These are phyloP conservation scores for Musa schizocarpa DNA, from an alignment of 176 grass and related monocot genomes.

Conservation along the genomic window DNA sequence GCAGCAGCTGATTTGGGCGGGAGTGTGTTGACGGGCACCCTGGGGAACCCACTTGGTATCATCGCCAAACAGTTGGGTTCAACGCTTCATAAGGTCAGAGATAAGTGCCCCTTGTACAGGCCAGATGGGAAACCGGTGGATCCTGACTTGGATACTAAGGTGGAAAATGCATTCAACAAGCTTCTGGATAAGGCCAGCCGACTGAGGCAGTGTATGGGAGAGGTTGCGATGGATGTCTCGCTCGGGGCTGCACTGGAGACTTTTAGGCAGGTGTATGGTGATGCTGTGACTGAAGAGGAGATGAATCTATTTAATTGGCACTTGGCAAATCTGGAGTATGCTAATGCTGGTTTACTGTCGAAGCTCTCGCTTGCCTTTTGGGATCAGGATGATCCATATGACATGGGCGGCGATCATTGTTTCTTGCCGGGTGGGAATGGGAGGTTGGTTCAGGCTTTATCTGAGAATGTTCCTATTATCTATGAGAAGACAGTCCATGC, in stretches of 20 bases:
- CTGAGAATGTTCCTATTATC: conserved; percentile 71
- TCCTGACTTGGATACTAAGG: conserved; percentile 73
- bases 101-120: conserved; percentile 80
- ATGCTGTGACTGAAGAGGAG: conserved; percentile 52
- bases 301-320: conserved; percentile 93
- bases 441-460: conserved; percentile 66
- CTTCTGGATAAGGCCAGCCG: conserved; percentile 74
- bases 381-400: conserved; percentile 97
- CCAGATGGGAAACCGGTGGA: conserved; percentile 67
- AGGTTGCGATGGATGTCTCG: conserved; percentile 75
- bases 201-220: conserved; percentile 64
- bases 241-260: conserved; percentile 85
- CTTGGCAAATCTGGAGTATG: conserved; percentile 87
- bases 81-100: conserved; percentile 77
- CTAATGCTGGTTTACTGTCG: conserved; percentile 78
- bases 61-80: conserved; percentile 68
- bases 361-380: conserved; percentile 86
- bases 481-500: conserved; percentile 95
- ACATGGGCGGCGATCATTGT: conserved; percentile 99
- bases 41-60: conserved; percentile 65
- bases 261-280: conserved; percentile 44
- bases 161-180: conserved; percentile 76
- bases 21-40: conserved; percentile 77
- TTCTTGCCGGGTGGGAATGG: conserved; percentile 96
- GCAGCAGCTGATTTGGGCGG: conserved; percentile 86